These are phyloP conservation scores for Phragmites australis DNA, from an alignment of 176 grass and related monocot genomes.

Conservation along the genomic window DNA sequence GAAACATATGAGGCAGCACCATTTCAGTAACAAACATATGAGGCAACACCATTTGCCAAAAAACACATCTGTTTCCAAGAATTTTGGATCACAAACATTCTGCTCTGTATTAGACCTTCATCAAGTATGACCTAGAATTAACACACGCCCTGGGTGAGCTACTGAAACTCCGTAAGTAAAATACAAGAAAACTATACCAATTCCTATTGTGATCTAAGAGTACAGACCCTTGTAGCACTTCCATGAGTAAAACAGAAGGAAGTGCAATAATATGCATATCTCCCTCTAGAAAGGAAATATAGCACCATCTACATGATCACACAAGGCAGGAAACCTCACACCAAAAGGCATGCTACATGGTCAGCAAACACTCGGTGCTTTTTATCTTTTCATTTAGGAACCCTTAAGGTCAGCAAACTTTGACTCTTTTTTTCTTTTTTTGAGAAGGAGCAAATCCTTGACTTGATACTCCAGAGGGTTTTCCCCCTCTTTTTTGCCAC, in stretches of 20 bases:
- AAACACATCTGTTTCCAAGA: too few species aligned
- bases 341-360: slow-evolving; percentile 14
- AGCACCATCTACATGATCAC: background rate
- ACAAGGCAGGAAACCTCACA: background rate
- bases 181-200: background rate
- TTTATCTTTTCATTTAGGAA: background rate
- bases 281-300: slow-evolving; percentile 2
- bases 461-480: background rate
- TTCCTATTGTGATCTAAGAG: slow-evolving; percentile 25
- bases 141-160: too few species aligned
- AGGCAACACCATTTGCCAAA: too few species aligned
- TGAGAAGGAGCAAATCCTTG: background rate
- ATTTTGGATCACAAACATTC: too few species aligned
- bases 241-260: slow-evolving; percentile 23
- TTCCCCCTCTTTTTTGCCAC: background rate
- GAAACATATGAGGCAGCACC: too few species aligned
- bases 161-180: background rate
- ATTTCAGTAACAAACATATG: too few species aligned
- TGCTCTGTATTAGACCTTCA: too few species aligned
- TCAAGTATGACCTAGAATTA: too few species aligned
- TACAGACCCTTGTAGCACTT: slow-evolving; percentile 23
- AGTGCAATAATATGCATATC: slow-evolving; percentile 1
- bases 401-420: slow-evolving; percentile 4
- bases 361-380: background rate
- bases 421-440: background rate